Evolutionary conservation across 2,329 filamentous ascomycete genomes (phyloP).

Genomic region (Coniochaeta pulveracea): DNA sequence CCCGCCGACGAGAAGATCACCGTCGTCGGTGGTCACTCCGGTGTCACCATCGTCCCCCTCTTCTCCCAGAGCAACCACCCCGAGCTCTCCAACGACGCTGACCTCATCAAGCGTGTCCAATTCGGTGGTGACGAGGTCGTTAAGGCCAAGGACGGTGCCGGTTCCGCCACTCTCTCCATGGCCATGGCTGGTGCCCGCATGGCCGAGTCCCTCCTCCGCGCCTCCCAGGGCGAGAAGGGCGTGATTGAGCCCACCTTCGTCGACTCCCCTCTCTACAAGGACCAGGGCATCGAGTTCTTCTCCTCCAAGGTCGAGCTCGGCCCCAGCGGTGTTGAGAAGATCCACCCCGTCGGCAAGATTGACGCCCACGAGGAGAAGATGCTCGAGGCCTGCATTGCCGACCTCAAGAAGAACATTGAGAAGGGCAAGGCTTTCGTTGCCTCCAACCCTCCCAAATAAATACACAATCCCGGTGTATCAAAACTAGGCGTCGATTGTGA

Average conservation of each 20-base stretch:
- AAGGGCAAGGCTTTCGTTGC: conserved; percentile 65
- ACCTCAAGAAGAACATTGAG: conserved; percentile 89
- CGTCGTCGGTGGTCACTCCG: conserved; percentile 94
- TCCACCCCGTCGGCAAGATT: conserved; percentile 75
- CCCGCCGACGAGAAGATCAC: conserved; percentile 89
- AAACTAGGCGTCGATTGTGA: too few species aligned
- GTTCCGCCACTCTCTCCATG: conserved; percentile 97
- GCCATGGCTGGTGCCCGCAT: conserved; percentile 81
- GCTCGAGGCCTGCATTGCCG: conserved; percentile 70
- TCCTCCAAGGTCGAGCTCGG: conserved; percentile 90
- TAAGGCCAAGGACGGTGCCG: conserved; percentile 96
- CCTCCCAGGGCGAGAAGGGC: conserved; percentile 85
- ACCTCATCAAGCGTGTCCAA: conserved; percentile 88
- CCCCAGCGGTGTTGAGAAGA: conserved; percentile 91
- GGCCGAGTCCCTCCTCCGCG: conserved; percentile 88
- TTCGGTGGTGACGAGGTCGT: conserved; percentile 99
- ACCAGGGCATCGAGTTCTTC: conserved; percentile 96
- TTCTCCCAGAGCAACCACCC: conserved; percentile 89
- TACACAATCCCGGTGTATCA: background rate
- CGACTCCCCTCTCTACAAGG: conserved; percentile 95
- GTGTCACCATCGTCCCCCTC: conserved; percentile 95
- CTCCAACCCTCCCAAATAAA: conserved; percentile 49
- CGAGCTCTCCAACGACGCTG: conserved; percentile 66
- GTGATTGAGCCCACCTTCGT: conserved; percentile 95
- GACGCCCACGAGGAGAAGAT: conserved; percentile 82